These are phyloP conservation scores for Kingdonia uniflora DNA, from an alignment of 164 flowering plant species.

Conservation along the genomic window DNA sequence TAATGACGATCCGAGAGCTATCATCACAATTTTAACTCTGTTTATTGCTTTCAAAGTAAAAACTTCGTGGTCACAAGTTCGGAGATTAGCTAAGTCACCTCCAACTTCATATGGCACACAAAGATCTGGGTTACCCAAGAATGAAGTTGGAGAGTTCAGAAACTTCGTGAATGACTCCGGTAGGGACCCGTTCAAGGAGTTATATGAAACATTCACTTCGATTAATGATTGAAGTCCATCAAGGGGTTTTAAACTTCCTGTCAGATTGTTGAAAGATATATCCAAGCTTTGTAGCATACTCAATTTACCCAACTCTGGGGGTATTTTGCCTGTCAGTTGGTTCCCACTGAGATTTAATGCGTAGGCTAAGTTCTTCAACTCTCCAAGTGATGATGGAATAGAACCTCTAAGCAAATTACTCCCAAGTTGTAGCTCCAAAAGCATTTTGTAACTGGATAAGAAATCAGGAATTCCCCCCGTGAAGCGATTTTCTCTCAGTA, in stretches of 20 bases:
- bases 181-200: constrained; percentile 50
- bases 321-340: constrained; percentile 38
- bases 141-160: constrained; percentile 26
- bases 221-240: constrained; percentile 23
- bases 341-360: constrained; percentile 52
- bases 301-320: constrained; percentile 49
- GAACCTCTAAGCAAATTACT: constrained; percentile 52
- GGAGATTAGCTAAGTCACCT: not conserved
- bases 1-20: constrained; percentile 34
- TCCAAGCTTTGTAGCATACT: constrained; percentile 37
- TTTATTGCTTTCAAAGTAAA: constrained; percentile 14
- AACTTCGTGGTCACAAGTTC: constrained; percentile 11
- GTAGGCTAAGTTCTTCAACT: constrained; percentile 41
- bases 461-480: constrained; percentile 62
- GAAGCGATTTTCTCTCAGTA: constrained; percentile 39
- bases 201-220: constrained; percentile 48
- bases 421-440: constrained; percentile 71
- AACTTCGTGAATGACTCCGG: constrained; percentile 37
- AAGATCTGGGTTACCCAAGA: constrained; percentile 50
- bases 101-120: constrained; percentile 23
- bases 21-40: constrained; percentile 21
- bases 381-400: constrained; percentile 53
- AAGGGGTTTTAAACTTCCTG: constrained; percentile 42
- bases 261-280: constrained; percentile 56
- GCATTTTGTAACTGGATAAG: constrained; percentile 24